These are phyloP conservation scores for Ustilago curta DNA, from an alignment of 1,284 basidiomycete species.

Conservation along the genomic window DNA sequence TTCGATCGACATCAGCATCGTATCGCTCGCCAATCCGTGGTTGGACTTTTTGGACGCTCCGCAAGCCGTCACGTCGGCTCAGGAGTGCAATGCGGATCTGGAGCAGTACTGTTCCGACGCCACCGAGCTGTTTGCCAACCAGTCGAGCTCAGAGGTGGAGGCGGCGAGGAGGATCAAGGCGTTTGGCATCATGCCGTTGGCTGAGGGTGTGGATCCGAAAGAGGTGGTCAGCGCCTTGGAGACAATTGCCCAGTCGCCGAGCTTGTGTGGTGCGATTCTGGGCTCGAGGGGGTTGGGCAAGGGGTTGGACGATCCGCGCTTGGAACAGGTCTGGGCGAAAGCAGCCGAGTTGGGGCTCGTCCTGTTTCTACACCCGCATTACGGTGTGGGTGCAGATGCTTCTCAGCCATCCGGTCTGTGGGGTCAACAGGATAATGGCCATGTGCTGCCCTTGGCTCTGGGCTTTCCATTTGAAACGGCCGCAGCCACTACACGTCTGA, in stretches of 20 bases:
- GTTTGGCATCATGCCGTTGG: slow-evolving; percentile 85
- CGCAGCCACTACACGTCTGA: slow-evolving; percentile 80
- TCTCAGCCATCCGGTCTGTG: slow-evolving; percentile 69
- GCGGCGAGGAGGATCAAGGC: slow-evolving; percentile 77
- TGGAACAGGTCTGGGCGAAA: slow-evolving; percentile 82
- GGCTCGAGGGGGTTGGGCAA: slow-evolving; percentile 81
- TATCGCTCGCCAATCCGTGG: slow-evolving; percentile 83
- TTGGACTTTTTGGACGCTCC: slow-evolving; percentile 81
- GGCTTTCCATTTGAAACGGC: slow-evolving; percentile 91
- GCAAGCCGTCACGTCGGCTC: slow-evolving; percentile 77
- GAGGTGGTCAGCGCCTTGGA: slow-evolving; percentile 76
- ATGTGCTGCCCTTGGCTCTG: slow-evolving; percentile 84
- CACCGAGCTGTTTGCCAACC: slow-evolving; percentile 57
- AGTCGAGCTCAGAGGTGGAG: slow-evolving; percentile 66
- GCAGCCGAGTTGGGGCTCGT: slow-evolving; percentile 28
- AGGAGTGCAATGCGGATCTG: slow-evolving; percentile 79
- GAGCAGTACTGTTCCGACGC: slow-evolving; percentile 77
- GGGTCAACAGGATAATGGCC: slow-evolving; percentile 82
- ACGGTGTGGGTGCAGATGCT: slow-evolving; percentile 28
- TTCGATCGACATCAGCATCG: slow-evolving; percentile 74
- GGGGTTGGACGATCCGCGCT: slow-evolving; percentile 77
- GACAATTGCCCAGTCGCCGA: slow-evolving; percentile 73
- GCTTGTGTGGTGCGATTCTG: slow-evolving; percentile 79
- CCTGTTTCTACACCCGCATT: slow-evolving; percentile 49
- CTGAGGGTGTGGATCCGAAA: slow-evolving; percentile 74